Conservation (phyloP, 1,284 basidiomycete genomes). For the Heliocybe sulcata region DNA sequence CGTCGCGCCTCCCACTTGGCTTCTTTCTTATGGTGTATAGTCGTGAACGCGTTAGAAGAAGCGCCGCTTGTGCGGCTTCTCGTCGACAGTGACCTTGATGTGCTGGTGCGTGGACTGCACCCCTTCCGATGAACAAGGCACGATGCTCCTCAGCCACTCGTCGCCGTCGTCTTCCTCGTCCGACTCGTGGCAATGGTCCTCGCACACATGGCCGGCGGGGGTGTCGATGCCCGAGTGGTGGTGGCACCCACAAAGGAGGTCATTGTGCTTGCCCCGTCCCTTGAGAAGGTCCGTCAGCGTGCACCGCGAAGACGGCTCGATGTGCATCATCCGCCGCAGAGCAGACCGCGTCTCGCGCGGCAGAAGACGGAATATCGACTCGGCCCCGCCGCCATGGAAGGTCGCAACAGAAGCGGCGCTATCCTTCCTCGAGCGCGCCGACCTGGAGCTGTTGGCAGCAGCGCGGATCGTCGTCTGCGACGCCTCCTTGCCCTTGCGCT, state of each 20-base stretch:
- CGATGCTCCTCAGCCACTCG: constrained; percentile 71
- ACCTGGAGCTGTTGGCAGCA: constrained; percentile 14
- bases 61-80: constrained; percentile 62
- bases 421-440: constrained; percentile 43
- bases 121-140: constrained; percentile 56
- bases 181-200: constrained; percentile 54
- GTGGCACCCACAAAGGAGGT: constrained; percentile 73
- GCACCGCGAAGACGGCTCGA: constrained; percentile 85
- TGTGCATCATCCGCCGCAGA: constrained; percentile 88
- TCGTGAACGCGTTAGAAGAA: constrained; percentile 46
- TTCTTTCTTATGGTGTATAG: not conserved
- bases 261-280: constrained; percentile 69
- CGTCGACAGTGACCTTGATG: constrained; percentile 63
- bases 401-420: constrained; percentile 67
- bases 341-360: constrained; percentile 89
- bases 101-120: constrained; percentile 50
- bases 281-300: constrained; percentile 91
- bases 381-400: constrained; percentile 84
- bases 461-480: constrained; percentile 10
- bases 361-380: constrained; percentile 95
- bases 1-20: not conserved
- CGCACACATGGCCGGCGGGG: constrained; percentile 34
- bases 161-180: constrained; percentile 73
- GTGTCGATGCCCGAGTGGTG: constrained; percentile 25
- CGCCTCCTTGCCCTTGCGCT: constrained; percentile 15